phyloP scores from a whole-genome alignment of 331 rosid species.

The Rosa hybrid region DNA sequence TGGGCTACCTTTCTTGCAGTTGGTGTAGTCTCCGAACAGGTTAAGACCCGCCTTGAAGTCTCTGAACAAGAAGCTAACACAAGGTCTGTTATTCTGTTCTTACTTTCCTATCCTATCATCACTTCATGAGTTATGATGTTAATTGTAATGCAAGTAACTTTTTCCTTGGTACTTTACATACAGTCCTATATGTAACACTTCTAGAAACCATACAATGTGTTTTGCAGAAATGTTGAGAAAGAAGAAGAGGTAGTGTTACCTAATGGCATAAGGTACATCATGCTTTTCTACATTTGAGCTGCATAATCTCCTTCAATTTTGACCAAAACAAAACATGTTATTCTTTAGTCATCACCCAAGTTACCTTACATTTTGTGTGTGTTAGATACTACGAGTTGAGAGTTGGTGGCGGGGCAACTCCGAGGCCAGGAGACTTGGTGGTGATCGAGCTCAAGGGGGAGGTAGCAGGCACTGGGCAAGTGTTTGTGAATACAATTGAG shows the following conservation, averaged over 20 bases:
- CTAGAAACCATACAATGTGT: neutral
- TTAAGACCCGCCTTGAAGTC: constrained; percentile 88
- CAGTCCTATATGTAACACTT: neutral
- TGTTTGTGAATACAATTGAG: constrained; percentile 80
- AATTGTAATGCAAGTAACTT: neutral
- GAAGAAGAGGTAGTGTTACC: constrained; percentile 80
- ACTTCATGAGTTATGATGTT: neutral
- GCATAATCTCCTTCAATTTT: neutral
- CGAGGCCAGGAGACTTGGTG: constrained; percentile 74
- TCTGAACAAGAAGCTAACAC: constrained; percentile 81
- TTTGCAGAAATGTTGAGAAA: constrained; percentile 65
- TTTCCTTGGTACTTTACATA: no score
- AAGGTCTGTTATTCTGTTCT: constrained; percentile 43
- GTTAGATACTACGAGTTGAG: constrained; percentile 57
- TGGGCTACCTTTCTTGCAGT: constrained; percentile 86
- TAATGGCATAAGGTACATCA: constrained; percentile 76
- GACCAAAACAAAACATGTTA: neutral
- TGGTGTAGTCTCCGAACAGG: constrained; percentile 88
- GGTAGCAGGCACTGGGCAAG: constrained; percentile 52
- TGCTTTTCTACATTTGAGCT: neutral
- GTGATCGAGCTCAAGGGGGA: constrained; percentile 80
- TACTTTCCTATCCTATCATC: neutral
- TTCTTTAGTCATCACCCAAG: neutral
- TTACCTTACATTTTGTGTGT: neutral
- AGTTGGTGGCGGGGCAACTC: constrained; percentile 71